These are phyloP conservation scores for Betula pendula DNA, from an alignment of 306 rosid genomes.

Conservation along the genomic window DNA sequence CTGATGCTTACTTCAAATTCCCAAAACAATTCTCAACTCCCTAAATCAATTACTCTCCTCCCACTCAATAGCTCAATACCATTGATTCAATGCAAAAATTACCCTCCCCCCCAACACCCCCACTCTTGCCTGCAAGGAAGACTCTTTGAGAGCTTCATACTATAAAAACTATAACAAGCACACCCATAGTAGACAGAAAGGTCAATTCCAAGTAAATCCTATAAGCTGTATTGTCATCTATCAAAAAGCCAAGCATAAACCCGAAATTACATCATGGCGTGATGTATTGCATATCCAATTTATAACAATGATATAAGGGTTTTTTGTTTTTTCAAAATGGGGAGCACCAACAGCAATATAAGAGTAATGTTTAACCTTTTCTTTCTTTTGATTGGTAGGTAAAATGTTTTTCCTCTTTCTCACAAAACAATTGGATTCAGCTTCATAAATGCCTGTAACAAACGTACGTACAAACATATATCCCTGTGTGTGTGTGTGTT, in stretches of 20 bases:
- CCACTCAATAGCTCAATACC: neutral
- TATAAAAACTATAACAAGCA: neutral
- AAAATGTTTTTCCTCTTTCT: neutral
- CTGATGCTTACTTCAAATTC: neutral
- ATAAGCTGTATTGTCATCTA: neutral
- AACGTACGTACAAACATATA: neutral
- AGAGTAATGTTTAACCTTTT: neutral
- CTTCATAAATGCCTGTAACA: neutral
- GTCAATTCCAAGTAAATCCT: neutral
- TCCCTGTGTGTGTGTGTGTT: neutral
- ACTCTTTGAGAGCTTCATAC: too few relatives aligned
- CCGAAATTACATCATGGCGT: neutral
- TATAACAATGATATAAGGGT: too few relatives aligned
- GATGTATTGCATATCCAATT: too few relatives aligned
- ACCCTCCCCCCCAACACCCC: too few relatives aligned
- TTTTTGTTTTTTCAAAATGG: too few relatives aligned
- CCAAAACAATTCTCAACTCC: neutral
- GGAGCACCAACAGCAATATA: neutral
- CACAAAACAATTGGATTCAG: neutral
- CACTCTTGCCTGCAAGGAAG: too few relatives aligned
- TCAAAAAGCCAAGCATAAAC: neutral
- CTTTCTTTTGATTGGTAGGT: too few relatives aligned
- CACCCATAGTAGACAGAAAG: neutral
- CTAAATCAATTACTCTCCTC: too few relatives aligned
- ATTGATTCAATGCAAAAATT: too few relatives aligned